Evolutionary conservation across 2,329 filamentous ascomycete species (phyloP).

Genomic region (Trichophyton schoenleinii): DNA sequence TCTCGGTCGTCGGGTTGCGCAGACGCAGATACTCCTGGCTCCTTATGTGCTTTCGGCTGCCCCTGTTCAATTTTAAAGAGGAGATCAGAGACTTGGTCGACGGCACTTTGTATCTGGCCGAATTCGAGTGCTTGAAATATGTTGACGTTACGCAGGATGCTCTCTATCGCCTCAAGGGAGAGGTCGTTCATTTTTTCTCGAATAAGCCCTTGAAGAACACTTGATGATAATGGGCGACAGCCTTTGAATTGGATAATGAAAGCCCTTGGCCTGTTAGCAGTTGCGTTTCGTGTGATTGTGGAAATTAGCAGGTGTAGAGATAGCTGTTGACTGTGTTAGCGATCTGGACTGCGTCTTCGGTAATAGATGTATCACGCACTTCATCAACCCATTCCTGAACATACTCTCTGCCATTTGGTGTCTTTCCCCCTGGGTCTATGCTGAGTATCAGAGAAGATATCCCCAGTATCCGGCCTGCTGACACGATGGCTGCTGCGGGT

Average conservation of each 20-base stretch:
- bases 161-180: conserved; percentile 3
- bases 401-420: conserved; percentile 5
- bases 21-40: conserved; percentile 7
- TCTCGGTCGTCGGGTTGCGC: conserved; percentile 2
- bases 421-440: conserved; percentile 4
- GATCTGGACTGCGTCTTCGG: background rate
- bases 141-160: conserved; percentile 9
- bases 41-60: background rate
- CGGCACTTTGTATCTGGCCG: conserved; percentile 11
- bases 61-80: conserved; percentile 7
- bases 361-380: conserved; percentile 6
- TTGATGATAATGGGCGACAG: background rate
- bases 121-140: conserved; percentile 12
- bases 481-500: conserved; percentile 3
- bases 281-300: background rate
- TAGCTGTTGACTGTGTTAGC: background rate
- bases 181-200: conserved; percentile 9
- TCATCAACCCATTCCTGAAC: conserved; percentile 3
- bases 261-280: conserved; percentile 4
- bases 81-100: conserved; percentile 12
- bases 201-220: conserved; percentile 6
- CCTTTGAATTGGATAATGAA: conserved; percentile 13
- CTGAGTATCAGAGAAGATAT: conserved; percentile 2
- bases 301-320: conserved; percentile 8
- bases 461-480: background rate